These are phyloP conservation scores for Aspergillus haitiensis DNA, from an alignment of 495 filamentous ascomycete genomes.

Conservation along the genomic window DNA sequence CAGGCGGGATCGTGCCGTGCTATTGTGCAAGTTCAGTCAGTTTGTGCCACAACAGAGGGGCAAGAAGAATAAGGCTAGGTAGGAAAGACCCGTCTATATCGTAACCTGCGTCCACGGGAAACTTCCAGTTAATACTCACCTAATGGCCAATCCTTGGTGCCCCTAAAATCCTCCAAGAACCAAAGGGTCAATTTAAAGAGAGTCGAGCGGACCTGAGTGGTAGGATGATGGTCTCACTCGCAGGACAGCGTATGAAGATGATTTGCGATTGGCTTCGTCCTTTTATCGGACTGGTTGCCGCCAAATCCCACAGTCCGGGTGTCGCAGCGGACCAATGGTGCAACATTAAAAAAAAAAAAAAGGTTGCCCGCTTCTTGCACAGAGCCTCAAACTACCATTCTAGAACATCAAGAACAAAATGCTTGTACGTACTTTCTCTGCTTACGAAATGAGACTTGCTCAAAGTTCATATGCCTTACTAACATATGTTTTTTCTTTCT, in stretches of 20 bases:
- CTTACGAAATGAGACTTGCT: too few species aligned
- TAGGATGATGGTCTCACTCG: conserved; percentile 19
- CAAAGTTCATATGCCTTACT: not conserved
- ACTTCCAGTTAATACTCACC: not conserved
- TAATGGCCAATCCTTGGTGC: conserved; percentile 3
- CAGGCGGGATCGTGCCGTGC: conserved; percentile 11
- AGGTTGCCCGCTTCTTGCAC: conserved; percentile 39
- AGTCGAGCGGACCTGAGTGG: conserved; percentile 15
- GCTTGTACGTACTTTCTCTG: conserved; percentile 39
- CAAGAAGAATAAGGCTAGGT: conserved; percentile 24
- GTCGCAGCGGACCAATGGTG: conserved; percentile 30
- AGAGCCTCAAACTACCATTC: conserved; percentile 1
- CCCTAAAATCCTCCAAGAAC: conserved; percentile 15
- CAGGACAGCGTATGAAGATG: conserved; percentile 18
- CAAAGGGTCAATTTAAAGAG: conserved; percentile 11
- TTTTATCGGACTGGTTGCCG: conserved; percentile 30
- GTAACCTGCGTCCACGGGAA: too few species aligned
- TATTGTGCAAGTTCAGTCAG: conserved; percentile 15
- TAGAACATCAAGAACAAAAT: conserved; percentile 29
- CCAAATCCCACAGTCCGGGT: conserved; percentile 41
- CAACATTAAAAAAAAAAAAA: conserved; percentile 43
- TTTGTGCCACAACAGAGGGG: conserved; percentile 31
- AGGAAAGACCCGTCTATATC: not conserved
- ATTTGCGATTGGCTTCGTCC: conserved; percentile 27
- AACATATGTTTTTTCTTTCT: conserved; percentile 11